Conservation (phyloP, 192 early-diverging fungal genomes). For the Pilobolus umbonatus region DNA sequence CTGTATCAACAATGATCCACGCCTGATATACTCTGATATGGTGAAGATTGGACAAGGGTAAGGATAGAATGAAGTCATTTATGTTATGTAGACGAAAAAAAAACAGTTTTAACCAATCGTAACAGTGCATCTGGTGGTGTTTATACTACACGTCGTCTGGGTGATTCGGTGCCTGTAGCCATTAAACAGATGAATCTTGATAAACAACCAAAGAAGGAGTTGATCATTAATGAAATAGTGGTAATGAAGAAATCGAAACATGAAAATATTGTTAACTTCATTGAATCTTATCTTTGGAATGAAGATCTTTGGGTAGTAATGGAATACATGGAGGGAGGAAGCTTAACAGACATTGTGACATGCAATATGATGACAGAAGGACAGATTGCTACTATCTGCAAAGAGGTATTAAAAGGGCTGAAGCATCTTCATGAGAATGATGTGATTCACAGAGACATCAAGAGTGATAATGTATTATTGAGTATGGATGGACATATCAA, state of each 20-base stretch:
- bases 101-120: too few species aligned
- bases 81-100: too few species aligned
- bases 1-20: constrained; percentile 86
- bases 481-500: constrained; percentile 73
- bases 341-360: constrained; percentile 85
- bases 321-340: constrained; percentile 95
- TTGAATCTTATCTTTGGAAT: constrained; percentile 77
- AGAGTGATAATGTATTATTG: constrained; percentile 75
- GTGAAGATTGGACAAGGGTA: constrained; percentile 42
- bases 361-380: constrained; percentile 80
- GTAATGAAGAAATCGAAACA: constrained; percentile 80
- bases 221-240: constrained; percentile 82
- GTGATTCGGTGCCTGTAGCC: constrained; percentile 54
- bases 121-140: constrained; percentile 73
- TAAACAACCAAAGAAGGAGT: constrained; percentile 85
- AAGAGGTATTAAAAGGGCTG: constrained; percentile 67
- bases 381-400: constrained; percentile 83
- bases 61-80: background rate
- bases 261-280: constrained; percentile 89
- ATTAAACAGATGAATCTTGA: constrained; percentile 90
- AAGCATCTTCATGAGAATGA: constrained; percentile 63
- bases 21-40: constrained; percentile 47
- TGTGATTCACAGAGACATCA: constrained; percentile 84
- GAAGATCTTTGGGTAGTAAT: constrained; percentile 89
- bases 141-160: constrained; percentile 60